These are phyloP conservation scores for Tricharina praecox DNA, from an alignment of 495 filamentous ascomycete genomes.

Conservation along the genomic window DNA sequence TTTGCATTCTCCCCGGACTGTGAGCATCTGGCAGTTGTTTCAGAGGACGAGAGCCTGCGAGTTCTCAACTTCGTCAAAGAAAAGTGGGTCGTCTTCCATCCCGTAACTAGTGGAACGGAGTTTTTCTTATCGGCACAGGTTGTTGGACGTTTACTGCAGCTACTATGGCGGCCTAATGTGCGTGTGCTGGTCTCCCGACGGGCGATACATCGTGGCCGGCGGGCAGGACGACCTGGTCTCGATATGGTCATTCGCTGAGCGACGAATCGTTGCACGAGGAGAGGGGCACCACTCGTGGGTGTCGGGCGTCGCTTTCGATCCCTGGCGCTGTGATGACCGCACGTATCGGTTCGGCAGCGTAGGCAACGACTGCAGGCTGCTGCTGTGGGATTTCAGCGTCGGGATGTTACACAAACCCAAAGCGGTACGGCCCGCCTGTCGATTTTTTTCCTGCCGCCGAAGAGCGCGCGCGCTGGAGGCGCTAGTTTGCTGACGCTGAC, in stretches of 20 bases:
- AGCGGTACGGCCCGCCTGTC: constrained; percentile 37
- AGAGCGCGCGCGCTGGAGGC: not conserved
- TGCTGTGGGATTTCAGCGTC: constrained; percentile 94
- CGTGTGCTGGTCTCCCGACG: constrained; percentile 94
- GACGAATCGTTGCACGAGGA: constrained; percentile 72
- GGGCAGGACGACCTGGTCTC: constrained; percentile 90
- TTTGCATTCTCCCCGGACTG: constrained; percentile 80
- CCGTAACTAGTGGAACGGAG: no score
- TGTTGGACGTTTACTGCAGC: constrained; percentile 67
- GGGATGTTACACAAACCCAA: constrained; percentile 87
- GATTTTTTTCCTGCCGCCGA: not conserved
- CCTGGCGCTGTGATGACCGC: constrained; percentile 85
- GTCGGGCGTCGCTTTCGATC: constrained; percentile 79
- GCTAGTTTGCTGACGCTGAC: not conserved
- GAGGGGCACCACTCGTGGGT: constrained; percentile 95
- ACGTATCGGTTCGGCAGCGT: constrained; percentile 94
- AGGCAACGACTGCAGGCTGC: constrained; percentile 74
- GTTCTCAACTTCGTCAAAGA: constrained; percentile 86
- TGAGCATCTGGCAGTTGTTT: constrained; percentile 73
- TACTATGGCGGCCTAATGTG: constrained; percentile 88
- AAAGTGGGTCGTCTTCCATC: constrained; percentile 40
- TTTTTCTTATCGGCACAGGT: no score
- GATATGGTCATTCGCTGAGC: constrained; percentile 80
- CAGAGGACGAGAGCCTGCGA: constrained; percentile 76
- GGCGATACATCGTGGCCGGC: constrained; percentile 85